Evolutionary conservation across 2,329 filamentous ascomycete genomes (phyloP).

Genomic region (Pseudocercospora ulei): DNA sequence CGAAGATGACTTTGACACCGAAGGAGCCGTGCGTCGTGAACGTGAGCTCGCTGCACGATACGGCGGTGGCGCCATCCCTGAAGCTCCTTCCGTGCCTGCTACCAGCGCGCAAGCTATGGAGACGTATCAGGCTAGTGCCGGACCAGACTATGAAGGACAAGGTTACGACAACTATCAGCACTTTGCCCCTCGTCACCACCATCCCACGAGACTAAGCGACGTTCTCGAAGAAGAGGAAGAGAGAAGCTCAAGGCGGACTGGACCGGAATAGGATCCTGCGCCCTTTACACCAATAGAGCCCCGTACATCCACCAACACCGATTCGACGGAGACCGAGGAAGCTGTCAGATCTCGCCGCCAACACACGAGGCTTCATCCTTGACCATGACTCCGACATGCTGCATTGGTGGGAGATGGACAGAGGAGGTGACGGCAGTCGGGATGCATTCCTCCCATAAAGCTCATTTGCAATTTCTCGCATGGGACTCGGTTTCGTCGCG

Average conservation of each 20-base stretch:
- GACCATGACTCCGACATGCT: slow-evolving; percentile 3
- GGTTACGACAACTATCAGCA: slow-evolving; percentile 47
- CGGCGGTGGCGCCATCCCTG: slow-evolving; percentile 32
- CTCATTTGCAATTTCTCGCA: too few species aligned
- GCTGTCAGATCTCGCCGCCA: neutral
- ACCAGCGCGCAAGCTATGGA: slow-evolving; percentile 33
- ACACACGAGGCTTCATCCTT: neutral
- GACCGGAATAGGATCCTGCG: slow-evolving; percentile 9
- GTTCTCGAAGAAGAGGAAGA: slow-evolving; percentile 75
- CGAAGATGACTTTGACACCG: slow-evolving; percentile 49
- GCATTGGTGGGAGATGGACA: slow-evolving; percentile 5
- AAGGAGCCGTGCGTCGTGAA: slow-evolving; percentile 44
- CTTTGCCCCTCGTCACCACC: slow-evolving; percentile 54
- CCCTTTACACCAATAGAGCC: neutral
- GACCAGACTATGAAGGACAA: slow-evolving; percentile 41
- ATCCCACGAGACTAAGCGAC: slow-evolving; percentile 79
- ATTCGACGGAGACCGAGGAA: neutral
- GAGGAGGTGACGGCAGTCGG: slow-evolving; percentile 6
- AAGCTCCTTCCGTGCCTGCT: slow-evolving; percentile 28
- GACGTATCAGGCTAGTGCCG: slow-evolving; percentile 17
- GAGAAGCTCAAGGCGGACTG: slow-evolving; percentile 32
- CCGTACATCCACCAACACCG: neutral
- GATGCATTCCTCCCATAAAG: neutral
- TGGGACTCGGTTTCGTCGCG: too few species aligned
- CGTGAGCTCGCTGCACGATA: slow-evolving; percentile 42